Evolutionary conservation across 1,284 basidiomycete genomes (phyloP).

Genomic region (Sporisorium exsertum): DNA sequence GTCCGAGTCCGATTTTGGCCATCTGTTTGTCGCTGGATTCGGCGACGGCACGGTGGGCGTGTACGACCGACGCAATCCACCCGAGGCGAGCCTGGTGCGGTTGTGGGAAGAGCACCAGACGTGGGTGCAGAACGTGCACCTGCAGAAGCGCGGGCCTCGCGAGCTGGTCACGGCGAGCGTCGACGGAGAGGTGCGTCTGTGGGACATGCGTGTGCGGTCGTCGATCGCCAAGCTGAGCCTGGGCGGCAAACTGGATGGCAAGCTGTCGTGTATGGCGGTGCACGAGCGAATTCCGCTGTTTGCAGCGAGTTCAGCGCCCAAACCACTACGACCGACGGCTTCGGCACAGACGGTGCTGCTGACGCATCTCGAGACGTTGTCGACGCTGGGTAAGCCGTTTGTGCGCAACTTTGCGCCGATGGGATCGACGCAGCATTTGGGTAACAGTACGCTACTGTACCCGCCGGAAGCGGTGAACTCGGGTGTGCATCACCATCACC

Average conservation of each 20-base stretch:
- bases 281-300: conserved; percentile 88
- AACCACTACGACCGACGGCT: conserved; percentile 32
- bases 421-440: conserved; percentile 37
- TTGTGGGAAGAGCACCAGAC: conserved; percentile 82
- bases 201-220: conserved; percentile 84
- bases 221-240: conserved; percentile 80
- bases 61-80: conserved; percentile 88
- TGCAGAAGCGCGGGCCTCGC: conserved; percentile 79
- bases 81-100: conserved; percentile 85
- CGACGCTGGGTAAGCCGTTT: conserved; percentile 35
- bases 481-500: conserved; percentile 37
- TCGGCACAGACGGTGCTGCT: conserved; percentile 49
- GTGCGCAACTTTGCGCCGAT: conserved; percentile 41
- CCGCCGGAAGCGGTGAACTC: conserved; percentile 31
- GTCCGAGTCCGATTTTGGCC: conserved; percentile 81
- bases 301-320: conserved; percentile 73
- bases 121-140: conserved; percentile 91
- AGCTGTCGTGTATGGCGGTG: conserved; percentile 84
- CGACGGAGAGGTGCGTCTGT: conserved; percentile 89
- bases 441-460: conserved; percentile 36
- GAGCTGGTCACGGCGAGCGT: conserved; percentile 92
- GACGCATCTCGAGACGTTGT: conserved; percentile 50
- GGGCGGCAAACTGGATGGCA: conserved; percentile 37
- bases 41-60: conserved; percentile 91
- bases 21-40: conserved; percentile 89